Base-by-base conservation (phyloP, 441 rosid species). In the Aleurites moluccanus region DNA sequence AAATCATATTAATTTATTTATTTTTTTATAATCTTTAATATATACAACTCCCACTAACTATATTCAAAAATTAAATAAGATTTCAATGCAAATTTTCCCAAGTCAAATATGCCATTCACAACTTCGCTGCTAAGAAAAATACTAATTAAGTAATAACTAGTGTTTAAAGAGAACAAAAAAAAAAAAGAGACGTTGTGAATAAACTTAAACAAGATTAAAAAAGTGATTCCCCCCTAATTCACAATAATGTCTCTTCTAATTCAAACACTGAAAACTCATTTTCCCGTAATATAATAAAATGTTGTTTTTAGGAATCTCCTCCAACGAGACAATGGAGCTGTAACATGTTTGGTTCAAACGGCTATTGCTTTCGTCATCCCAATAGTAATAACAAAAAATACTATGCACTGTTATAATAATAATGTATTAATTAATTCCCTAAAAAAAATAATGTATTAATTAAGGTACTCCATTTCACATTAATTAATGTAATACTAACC, bases 161-260 rank as follows among this genome's bases (percentile, higher is more conserved):
- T n/a, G n/a, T n/a, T n/a, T n/a, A n/a, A n/a, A n/a, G n/a, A n/a
- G n/a, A n/a, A n/a, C n/a, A n/a, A n/a, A n/a, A n/a, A n/a, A n/a
- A n/a, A n/a, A n/a, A n/a, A n/a, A n/a, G n/a, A n/a, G n/a, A n/a
- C n/a, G n/a, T n/a, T n/a, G n/a, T n/a, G n/a, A n/a, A n/a, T n/a
- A n/a, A n/a, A n/a, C n/a, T n/a, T n/a, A n/a, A n/a, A n/a, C 28
- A 70, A 72, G n/a, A 38, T 23, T 74, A 38, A 38, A 44, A 2
- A 66, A 66, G 21, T 38, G 20, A 65, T 52, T 16, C 20, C 53
- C n/a, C 18, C 64, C 44, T 59, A 71, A 77, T 69, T 66, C 70
- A 72, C 70, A 53, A 64, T 40, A 62, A 33, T 77, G 85, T 79
- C 77, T 55, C 82, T 70, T 70, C 61, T 70, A 73, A 79, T 74